Evolutionary conservation across 495 filamentous ascomycete species (phyloP), one percentile per base, ranked within the genome.

Genomic region (Durotheca rogersii): DNA sequence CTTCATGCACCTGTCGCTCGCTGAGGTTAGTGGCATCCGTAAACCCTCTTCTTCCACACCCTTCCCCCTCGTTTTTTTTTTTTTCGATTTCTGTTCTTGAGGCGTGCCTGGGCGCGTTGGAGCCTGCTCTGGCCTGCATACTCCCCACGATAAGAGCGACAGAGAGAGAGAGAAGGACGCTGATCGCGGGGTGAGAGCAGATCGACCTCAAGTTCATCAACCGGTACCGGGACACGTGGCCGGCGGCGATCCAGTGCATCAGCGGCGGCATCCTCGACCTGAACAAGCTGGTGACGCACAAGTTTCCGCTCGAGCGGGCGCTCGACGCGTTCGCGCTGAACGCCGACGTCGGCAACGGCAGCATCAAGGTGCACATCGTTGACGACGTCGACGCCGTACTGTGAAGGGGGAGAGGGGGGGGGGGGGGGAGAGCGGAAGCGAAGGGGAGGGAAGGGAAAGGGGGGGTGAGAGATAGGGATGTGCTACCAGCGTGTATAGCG

Each of bases 201-300:
- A 84, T 85, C 47, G 72, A 82, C 47, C 64, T 84, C 36, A 78
- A 77, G 32, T 82, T 84, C 57, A 84, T 82, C 45, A 83, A 84
- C 43, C 73, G 82, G n/a, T 85, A 84, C 51, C 65, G 70, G 19
- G 79, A 84, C 51, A 83, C 80, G 0, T 85, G 82, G 81, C 79
- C 81, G 3, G 72, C 73, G 0, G 80, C 74, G 0, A 81, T 85
- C 32, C 59, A 64, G 15, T 69, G 63, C 30, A 45, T 78, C 43
- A 68, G 35, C 57, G 73, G 77, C 10, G 76, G 72, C 0, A 70
- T 83, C n/a, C 36, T 84, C 12, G 73, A 84, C 43, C 63, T 84
- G 34, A 69, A 76, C 32, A 67, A 64, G 20, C 35, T 79, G 33
- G 69, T 78, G 0, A 74, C 74, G 14, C 75, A 79, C 52, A 73